A percentile compares a stretch with the other conserved stretches of the same genome.
These are phyloP conservation scores for Rheum nobile DNA, from an alignment of 148 eudicot genomes.

Conservation along the genomic window DNA sequence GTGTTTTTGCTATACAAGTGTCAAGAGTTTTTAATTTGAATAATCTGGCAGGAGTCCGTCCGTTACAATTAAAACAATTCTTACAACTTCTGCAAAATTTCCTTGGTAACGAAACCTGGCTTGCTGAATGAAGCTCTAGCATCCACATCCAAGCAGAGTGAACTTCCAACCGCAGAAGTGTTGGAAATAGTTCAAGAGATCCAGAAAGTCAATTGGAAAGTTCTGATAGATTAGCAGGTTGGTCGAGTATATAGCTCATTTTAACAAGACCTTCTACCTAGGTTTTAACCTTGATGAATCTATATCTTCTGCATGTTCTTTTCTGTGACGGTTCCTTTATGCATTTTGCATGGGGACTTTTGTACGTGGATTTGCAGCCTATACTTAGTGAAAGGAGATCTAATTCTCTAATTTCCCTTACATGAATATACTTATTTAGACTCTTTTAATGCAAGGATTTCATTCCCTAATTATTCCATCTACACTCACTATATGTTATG, in stretches of 20 bases:
- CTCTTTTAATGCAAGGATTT: background rate
- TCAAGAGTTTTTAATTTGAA: background rate
- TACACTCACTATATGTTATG: background rate
- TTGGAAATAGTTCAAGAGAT: background rate
- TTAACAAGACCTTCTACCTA: background rate
- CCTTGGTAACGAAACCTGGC: constrained; percentile 38
- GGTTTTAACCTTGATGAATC: background rate
- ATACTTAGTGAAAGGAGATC: background rate
- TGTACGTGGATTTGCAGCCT: background rate
- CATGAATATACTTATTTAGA: background rate
- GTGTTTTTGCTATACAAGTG: background rate
- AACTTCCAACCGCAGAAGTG: background rate
- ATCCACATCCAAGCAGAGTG: constrained; percentile 10
- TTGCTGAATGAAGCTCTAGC: constrained; percentile 19
- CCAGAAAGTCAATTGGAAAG: background rate
- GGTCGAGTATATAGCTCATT: background rate
- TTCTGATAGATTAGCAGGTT: background rate
- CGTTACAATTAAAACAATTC: constrained; percentile 43
- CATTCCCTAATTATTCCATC: background rate
- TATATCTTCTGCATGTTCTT: background rate
- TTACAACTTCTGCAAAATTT: constrained; percentile 79
- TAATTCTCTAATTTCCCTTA: background rate
- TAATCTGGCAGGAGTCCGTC: constrained; percentile 39
- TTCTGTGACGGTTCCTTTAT: no score
- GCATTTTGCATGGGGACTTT: background rate